These are phyloP conservation scores for Ceriops tagal DNA, from an alignment of 345 rosid species.

Conservation along the genomic window DNA sequence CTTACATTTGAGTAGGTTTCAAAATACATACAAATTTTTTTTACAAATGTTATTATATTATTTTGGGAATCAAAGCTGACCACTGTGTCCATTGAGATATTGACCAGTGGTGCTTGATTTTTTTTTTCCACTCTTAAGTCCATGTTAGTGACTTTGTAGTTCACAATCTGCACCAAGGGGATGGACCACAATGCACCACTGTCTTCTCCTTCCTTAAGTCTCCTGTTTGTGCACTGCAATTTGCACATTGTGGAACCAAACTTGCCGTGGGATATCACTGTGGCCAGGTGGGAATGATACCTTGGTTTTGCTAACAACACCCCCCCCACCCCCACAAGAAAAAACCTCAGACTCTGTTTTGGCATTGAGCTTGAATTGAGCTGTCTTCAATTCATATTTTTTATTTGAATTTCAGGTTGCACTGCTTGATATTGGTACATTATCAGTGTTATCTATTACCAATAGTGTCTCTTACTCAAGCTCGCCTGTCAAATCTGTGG, in stretches of 20 bases:
- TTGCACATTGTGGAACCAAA: constrained; percentile 48
- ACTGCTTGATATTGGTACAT: constrained; percentile 57
- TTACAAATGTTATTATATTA: too few relatives aligned
- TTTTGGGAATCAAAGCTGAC: too few relatives aligned
- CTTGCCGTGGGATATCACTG: constrained; percentile 80
- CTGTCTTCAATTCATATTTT: not conserved
- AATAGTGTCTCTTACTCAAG: constrained; percentile 46
- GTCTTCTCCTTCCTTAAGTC: constrained; percentile 59
- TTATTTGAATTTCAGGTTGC: constrained; percentile 60
- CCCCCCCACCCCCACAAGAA: not conserved
- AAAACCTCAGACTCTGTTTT: not conserved
- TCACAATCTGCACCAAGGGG: constrained; percentile 48
- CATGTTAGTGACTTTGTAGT: constrained; percentile 37
- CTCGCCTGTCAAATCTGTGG: constrained; percentile 57
- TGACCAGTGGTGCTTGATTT: not conserved
- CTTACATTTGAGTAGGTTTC: too few relatives aligned
- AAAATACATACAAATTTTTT: too few relatives aligned
- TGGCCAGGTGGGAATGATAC: constrained; percentile 56
- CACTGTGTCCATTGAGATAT: not conserved
- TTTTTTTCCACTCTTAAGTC: constrained; percentile 9
- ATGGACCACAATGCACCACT: constrained; percentile 66
- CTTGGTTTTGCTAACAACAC: not conserved
- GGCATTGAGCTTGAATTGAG: not conserved
- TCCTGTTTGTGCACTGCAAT: constrained; percentile 47
- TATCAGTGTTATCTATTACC: constrained; percentile 56